These are phyloP conservation scores for Paraglomus brasilianum DNA, from an alignment of 192 early-diverging fungal species.

Conservation along the genomic window DNA sequence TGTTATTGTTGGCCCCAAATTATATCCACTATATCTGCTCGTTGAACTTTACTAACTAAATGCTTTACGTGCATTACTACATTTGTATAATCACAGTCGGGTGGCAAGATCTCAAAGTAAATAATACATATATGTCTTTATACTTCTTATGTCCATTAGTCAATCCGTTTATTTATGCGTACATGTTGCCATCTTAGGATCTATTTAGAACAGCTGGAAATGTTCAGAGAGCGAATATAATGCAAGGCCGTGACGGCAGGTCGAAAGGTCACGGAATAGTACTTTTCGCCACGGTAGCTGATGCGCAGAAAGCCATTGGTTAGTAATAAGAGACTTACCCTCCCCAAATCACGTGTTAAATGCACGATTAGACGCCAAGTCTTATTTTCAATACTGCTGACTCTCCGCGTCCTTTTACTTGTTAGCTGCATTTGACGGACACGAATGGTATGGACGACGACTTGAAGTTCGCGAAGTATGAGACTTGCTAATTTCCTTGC, in stretches of 20 bases:
- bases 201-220: constrained; percentile 57
- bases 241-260: constrained; percentile 46
- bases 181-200: constrained; percentile 33
- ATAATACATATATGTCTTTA: background rate
- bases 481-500: background rate
- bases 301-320: constrained; percentile 60
- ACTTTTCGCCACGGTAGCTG: constrained; percentile 54
- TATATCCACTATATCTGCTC: too few relatives aligned
- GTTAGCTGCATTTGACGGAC: constrained; percentile 43
- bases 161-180: too few relatives aligned
- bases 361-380: background rate
- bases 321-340: background rate
- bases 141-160: too few relatives aligned
- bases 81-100: constrained; percentile 7
- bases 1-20: too few relatives aligned
- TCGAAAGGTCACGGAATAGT: constrained; percentile 70
- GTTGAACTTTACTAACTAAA: background rate
- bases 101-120: constrained; percentile 32
- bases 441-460: constrained; percentile 41
- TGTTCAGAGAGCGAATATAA: constrained; percentile 59
- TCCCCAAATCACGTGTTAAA: too few relatives aligned
- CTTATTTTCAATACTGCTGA: background rate
- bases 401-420: background rate
- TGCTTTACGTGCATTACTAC: constrained; percentile 2
- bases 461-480: constrained; percentile 47